Conservation (phyloP, 1,284 basidiomycete species). For the Malassezia obtusa region DNA sequence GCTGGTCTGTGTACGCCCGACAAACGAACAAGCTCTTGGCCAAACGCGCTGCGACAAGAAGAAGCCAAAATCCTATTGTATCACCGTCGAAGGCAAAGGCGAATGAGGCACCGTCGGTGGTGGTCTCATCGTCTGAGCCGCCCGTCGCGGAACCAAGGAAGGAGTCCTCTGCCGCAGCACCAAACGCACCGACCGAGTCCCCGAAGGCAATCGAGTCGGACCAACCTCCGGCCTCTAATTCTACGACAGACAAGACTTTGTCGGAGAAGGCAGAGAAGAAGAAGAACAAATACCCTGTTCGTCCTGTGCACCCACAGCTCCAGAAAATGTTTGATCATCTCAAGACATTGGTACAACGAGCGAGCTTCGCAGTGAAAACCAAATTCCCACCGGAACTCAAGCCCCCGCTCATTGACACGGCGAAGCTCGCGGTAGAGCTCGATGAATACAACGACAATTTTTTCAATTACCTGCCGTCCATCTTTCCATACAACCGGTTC, state of each 20-base stretch:
- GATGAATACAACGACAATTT: constrained; percentile 85
- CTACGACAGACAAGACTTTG: neutral
- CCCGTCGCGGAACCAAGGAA: too few relatives aligned
- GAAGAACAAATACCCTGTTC: constrained; percentile 30
- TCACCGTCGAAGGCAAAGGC: neutral
- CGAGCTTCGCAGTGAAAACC: constrained; percentile 54
- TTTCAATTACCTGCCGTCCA: constrained; percentile 71
- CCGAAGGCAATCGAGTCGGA: neutral
- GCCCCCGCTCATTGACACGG: constrained; percentile 61
- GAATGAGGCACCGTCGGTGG: too few relatives aligned
- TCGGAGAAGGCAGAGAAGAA: constrained; percentile 52
- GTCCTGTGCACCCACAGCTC: constrained; percentile 58
- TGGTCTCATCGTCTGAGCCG: too few relatives aligned
- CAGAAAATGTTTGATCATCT: constrained; percentile 59
- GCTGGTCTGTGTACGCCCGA: constrained; percentile 22
- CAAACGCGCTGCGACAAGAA: constrained; percentile 20
- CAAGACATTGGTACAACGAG: constrained; percentile 54
- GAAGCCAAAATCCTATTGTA: neutral
- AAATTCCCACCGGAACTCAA: constrained; percentile 79
- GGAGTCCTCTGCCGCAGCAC: too few relatives aligned
- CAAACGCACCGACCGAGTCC: too few relatives aligned
- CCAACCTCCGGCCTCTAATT: neutral
- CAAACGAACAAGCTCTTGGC: constrained; percentile 34
- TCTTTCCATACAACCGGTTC: constrained; percentile 88
- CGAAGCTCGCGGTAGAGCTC: constrained; percentile 66